Evolutionary conservation across 2,329 filamentous ascomycete species (phyloP), one percentile per base, ranked within the genome.

Genomic region (Fusarium dimerum): DNA sequence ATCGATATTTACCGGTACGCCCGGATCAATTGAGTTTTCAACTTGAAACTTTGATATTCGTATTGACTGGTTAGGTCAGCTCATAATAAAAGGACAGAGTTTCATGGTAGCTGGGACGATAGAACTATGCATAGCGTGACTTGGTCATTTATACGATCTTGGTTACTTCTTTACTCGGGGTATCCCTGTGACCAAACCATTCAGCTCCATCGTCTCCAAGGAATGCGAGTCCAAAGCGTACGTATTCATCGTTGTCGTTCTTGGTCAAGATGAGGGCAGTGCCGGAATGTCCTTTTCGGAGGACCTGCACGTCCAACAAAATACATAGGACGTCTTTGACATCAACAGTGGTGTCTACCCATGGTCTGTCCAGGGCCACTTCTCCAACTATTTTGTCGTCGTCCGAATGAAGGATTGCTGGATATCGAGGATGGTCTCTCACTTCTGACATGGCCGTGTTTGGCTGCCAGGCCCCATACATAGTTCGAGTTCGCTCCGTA

Each of bases 251-350:
- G 32, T 16, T 41, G 1, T 4, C 40, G n/a, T 16, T 32, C 11
- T 18, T 18, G 3, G 32, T 36, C 10, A 51, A 30, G 15, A 55
- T 36, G 30, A 55, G 26, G 0, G 51, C 7, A 1, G 52, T 54
- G 11, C 42, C 52, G 12, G 38, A 39, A 10, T 20, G 15, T 2
- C 38, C 49, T 11, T 40, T 34, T n/a, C 40, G 46, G 1, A 13
- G 29, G 11, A 12, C 18, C 30, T 54, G 52, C 9, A 32, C 45
- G 11, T 54, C 45, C 15, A 54, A 32, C 2, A 54, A 20, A 15
- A 43, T 9, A 17, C 52, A 54, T 26, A 40, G 34, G 1, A 54
- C 52, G 1, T 54, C 26, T 4, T 30, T 17, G 3, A 12, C 8
- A 36, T 9, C 8, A 8, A 18, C 10, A 2, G 3, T 3, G 16